Percentiles rank a stretch among this genome's conserved stretches.
These are phyloP conservation scores for Phytophthora fragariaefolia DNA, from an alignment of 352 stramenopile species.

Conservation along the genomic window DNA sequence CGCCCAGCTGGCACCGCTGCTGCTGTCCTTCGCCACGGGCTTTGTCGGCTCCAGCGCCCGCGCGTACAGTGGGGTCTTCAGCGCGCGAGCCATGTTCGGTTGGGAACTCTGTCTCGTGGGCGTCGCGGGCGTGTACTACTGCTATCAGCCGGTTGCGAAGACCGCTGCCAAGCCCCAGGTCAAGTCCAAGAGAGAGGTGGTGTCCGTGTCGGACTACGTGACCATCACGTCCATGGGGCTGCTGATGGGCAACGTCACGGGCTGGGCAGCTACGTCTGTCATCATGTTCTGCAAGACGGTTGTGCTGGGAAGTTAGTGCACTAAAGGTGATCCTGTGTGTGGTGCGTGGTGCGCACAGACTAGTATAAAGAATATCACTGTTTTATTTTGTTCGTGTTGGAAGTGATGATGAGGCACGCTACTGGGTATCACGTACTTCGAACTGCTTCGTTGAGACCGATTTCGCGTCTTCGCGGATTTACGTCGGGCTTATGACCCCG, in stretches of 20 bases:
- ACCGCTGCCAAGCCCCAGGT: constrained; percentile 17
- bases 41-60: constrained; percentile 57
- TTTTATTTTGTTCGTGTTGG: constrained; percentile 13
- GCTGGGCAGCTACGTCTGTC: constrained; percentile 62
- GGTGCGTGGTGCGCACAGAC: constrained; percentile 10
- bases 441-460: too few species aligned
- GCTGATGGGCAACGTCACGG: constrained; percentile 60
- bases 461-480: too few species aligned
- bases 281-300: constrained; percentile 66
- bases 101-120: constrained; percentile 63
- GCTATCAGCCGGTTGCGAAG: constrained; percentile 33
- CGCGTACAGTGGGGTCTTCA: constrained; percentile 42
- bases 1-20: constrained; percentile 62
- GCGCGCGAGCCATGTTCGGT: constrained; percentile 39
- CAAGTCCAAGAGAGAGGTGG: constrained; percentile 49
- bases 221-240: constrained; percentile 70
- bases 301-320: constrained; percentile 42
- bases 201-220: constrained; percentile 75
- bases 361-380: constrained; percentile 25
- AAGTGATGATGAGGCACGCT: too few species aligned
- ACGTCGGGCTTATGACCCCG: too few species aligned
- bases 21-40: constrained; percentile 66
- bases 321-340: constrained; percentile 5
- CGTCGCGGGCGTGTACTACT: constrained; percentile 69
- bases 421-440: too few species aligned